Evolutionary conservation across 805 yeast genomes (phyloP), one percentile per base, ranked within the genome.

Genomic region (Crinitomyces ghanaensis): DNA sequence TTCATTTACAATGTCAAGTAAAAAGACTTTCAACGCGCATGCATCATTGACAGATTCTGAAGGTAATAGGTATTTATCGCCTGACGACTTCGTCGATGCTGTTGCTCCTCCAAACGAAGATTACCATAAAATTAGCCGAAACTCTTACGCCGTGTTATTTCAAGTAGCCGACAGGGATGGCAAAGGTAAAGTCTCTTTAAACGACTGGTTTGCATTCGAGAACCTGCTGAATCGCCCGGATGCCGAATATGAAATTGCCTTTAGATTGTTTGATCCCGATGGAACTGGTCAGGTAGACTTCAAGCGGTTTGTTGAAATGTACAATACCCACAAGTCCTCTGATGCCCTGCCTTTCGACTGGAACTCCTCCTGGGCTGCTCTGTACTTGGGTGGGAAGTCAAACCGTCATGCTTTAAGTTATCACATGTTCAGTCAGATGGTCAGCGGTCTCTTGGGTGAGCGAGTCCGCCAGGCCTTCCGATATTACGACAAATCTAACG

Each of bases 161-260:
- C 63, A 79, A 36, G 74, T 84, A 18, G 83, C 94, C 11, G 97
- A 88, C 58, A 71, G 71, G 38, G 64, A 67, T 25, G 63, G 66
- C 36, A 71, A 72, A 43, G 96, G 95, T 5, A 74, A 66, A 38
- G 64, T 83, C 31, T 66, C 71, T 18, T 62, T 74, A 31, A 54
- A 62, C 17, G 95, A 88, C 51, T 88, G 93, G 79, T 59, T 71
- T 32, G 66, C 68, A 27, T 81, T 88, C 51, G 74, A 80, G 46
- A 64, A 68, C 39, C 44, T 68, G 28, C 56, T 73, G 34, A 66
- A 65, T 41, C 64, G 69, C 40, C 63, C 73, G 27, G 73, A 72
- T 23, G 75, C 74, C 38, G 74, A 70, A 50, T 57, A 65, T 56
- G 63, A 62, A 44, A 66, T 62, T 38, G 64, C 70, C n/a, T 59